Percentiles rank a stretch among this genome's conserved stretches.
These are phyloP conservation scores for Flaveria bidentis DNA, from an alignment of 129 eudicot genomes.

Conservation along the genomic window DNA sequence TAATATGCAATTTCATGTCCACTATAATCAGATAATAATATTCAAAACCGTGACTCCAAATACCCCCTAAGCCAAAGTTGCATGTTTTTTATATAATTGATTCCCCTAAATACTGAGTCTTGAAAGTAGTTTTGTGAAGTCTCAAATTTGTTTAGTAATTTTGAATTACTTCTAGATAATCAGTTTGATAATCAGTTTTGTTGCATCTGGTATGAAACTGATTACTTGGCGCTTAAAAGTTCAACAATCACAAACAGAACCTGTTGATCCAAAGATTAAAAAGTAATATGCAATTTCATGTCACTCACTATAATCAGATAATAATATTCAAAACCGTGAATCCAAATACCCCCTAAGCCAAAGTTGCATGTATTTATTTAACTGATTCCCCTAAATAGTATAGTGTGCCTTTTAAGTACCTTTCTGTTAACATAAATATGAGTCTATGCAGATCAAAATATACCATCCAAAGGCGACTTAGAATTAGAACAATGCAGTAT, in stretches of 20 bases:
- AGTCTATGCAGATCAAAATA: constrained; percentile 55
- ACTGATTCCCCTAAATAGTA: neutral
- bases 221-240: neutral
- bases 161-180: neutral
- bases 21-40: neutral
- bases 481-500: constrained; percentile 82
- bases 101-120: neutral
- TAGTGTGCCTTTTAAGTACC: neutral
- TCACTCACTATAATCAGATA: neutral
- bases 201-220: neutral
- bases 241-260: neutral
- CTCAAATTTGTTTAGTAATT: neutral
- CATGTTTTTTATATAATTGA: too few species aligned
- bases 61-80: too few species aligned
- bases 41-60: neutral
- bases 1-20: neutral
- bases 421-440: constrained; percentile 7
- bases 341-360: neutral
- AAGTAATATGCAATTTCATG: neutral
- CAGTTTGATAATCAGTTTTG: neutral
- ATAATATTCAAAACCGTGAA: neutral
- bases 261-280: neutral
- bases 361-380: neutral
- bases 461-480: constrained; percentile 77
- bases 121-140: neutral